phyloP scores from a whole-genome alignment of 2,329 filamentous ascomycete genomes.

The Colletotrichum navitas region DNA sequence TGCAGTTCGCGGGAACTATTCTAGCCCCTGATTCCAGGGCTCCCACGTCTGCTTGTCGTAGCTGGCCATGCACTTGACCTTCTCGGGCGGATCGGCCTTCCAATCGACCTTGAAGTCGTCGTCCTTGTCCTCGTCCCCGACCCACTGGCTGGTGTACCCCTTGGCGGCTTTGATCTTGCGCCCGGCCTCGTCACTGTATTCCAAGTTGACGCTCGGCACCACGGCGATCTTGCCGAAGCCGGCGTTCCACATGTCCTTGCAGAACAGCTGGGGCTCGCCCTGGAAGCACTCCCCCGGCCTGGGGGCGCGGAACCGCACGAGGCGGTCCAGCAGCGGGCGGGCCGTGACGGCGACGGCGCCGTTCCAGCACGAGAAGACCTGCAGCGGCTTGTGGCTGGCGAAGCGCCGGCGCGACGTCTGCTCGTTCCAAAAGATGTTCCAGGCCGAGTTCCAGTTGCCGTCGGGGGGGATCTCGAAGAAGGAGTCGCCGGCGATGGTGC shows the following conservation, averaged over 20 bases:
- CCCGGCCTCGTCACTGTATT: slow-evolving; percentile 62
- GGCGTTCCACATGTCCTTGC: slow-evolving; percentile 67
- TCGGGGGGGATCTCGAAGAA: slow-evolving; percentile 67
- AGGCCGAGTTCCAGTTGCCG: slow-evolving; percentile 62
- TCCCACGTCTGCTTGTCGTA: slow-evolving; percentile 58
- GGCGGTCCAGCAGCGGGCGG: slow-evolving; percentile 58
- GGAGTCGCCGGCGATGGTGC: slow-evolving; percentile 63
- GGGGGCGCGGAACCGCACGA: slow-evolving; percentile 59
- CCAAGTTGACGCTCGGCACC: slow-evolving; percentile 67
- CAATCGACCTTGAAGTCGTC: slow-evolving; percentile 56
- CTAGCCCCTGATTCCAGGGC: slow-evolving; percentile 54
- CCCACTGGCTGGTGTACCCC: slow-evolving; percentile 60
- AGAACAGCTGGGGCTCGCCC: slow-evolving; percentile 68
- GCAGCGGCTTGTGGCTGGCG: slow-evolving; percentile 60
- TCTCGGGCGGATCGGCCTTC: slow-evolving; percentile 57
- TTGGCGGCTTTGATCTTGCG: slow-evolving; percentile 62
- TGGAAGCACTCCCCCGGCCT: slow-evolving; percentile 61
- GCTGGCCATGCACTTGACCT: slow-evolving; percentile 62
- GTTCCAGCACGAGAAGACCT: slow-evolving; percentile 74
- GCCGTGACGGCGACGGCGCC: slow-evolving; percentile 64
- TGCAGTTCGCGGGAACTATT: slow-evolving; percentile 1
- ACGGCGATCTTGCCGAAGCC: slow-evolving; percentile 67
- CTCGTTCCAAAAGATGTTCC: slow-evolving; percentile 67
- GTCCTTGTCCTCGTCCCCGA: slow-evolving; percentile 46
- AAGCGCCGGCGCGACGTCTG: slow-evolving; percentile 51